phyloP scores from a whole-genome alignment of 805 yeast species.

The Saccharomycopsis microspora region DNA sequence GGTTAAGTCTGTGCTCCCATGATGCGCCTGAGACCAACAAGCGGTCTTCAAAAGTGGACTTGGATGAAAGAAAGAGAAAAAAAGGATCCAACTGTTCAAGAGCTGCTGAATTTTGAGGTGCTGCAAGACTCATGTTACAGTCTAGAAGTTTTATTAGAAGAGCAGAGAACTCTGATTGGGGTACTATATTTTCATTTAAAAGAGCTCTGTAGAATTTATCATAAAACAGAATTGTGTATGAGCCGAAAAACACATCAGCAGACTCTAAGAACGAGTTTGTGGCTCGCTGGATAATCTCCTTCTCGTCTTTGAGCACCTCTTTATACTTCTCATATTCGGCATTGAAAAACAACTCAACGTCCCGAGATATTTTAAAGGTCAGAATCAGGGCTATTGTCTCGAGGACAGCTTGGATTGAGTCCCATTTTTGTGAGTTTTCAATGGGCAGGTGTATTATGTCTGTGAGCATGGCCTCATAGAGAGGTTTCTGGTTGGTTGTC shows the following conservation, averaged over 20 bases:
- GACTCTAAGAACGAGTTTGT: too few species aligned
- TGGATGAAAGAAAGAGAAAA: too few species aligned
- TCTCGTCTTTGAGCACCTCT: background rate
- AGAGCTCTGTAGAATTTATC: background rate
- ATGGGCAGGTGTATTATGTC: background rate
- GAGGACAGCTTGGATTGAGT: background rate
- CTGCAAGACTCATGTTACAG: slow-evolving; percentile 7
- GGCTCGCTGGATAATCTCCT: too few species aligned
- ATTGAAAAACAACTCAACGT: background rate
- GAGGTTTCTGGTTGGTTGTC: too few species aligned
- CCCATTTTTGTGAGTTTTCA: background rate
- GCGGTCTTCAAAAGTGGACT: too few species aligned
- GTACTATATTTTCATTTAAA: background rate
- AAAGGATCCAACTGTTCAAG: too few species aligned
- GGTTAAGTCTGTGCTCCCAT: slow-evolving; percentile 1
- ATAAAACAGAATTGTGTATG: background rate
- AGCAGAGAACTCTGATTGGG: background rate
- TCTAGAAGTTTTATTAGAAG: slow-evolving; percentile 1
- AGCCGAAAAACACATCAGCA: background rate
- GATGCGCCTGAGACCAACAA: slow-evolving; percentile 1
- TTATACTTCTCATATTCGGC: background rate
- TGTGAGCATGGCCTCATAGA: too few species aligned
- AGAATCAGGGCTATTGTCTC: background rate
- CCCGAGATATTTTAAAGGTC: background rate
- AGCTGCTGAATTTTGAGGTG: background rate